Percentiles rank a stretch among this genome's conserved stretches.
These are phyloP conservation scores for Fagus sylvatica DNA, from an alignment of 306 rosid species.

Conservation along the genomic window DNA sequence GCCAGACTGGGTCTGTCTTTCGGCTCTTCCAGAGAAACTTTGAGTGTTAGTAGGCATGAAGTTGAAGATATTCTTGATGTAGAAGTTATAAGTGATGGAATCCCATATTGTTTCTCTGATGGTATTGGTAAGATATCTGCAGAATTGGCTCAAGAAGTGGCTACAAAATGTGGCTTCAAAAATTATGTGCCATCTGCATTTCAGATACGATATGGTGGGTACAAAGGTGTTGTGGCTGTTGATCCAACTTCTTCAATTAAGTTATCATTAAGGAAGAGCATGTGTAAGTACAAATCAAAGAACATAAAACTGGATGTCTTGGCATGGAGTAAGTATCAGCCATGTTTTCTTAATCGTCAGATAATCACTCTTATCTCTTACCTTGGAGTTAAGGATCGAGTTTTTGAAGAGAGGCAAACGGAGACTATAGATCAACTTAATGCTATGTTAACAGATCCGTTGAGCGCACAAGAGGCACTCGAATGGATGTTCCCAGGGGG, in stretches of 20 bases:
- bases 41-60: slow-evolving; percentile 20
- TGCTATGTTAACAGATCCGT: slow-evolving; percentile 34
- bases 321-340: slow-evolving; percentile 39
- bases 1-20: slow-evolving; percentile 47
- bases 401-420: slow-evolving; percentile 29
- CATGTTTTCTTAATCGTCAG: slow-evolving; percentile 42
- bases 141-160: slow-evolving; percentile 35
- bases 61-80: slow-evolving; percentile 36
- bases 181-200: slow-evolving; percentile 42
- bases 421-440: too few relatives aligned
- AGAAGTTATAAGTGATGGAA: not conserved
- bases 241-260: slow-evolving; percentile 35
- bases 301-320: too few relatives aligned
- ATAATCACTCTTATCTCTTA: slow-evolving; percentile 39
- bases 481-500: slow-evolving; percentile 33
- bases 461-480: slow-evolving; percentile 34
- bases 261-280: slow-evolving; percentile 38
- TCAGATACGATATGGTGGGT: slow-evolving; percentile 44
- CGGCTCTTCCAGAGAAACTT: slow-evolving; percentile 37
- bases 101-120: slow-evolving; percentile 38
- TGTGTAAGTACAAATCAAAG: slow-evolving; percentile 41
- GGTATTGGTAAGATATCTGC: slow-evolving; percentile 47
- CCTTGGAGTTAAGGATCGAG: slow-evolving; percentile 30
- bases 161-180: slow-evolving; percentile 30
- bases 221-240: slow-evolving; percentile 48